A percentile compares a stretch with the other conserved stretches of the same genome.
phyloP scores from a whole-genome alignment of 179 eudicot genomes.

The Beta macrorhiza region DNA sequence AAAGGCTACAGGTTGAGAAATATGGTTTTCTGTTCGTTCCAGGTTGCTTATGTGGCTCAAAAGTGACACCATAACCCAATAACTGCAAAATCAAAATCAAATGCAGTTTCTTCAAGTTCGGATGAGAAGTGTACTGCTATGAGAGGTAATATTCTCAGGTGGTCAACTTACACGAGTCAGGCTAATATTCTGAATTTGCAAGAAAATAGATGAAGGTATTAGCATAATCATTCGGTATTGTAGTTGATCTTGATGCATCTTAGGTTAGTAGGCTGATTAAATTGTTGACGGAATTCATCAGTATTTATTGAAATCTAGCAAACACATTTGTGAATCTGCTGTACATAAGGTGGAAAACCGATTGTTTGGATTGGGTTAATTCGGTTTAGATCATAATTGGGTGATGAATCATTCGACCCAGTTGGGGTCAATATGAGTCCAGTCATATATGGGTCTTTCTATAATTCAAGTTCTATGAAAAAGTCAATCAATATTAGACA shows the following conservation, averaged over 20 bases:
- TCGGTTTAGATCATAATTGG: too few species aligned
- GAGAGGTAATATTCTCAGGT: not conserved
- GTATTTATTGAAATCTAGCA: not conserved
- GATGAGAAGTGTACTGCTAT: not conserved
- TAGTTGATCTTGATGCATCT: not conserved
- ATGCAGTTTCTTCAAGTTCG: not conserved
- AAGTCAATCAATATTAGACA: too few species aligned
- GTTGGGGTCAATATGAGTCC: too few species aligned
- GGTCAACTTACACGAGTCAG: not conserved
- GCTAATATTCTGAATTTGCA: too few species aligned
- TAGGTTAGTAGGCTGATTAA: not conserved
- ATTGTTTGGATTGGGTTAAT: too few species aligned
- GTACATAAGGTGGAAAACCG: not conserved
- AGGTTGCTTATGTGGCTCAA: not conserved
- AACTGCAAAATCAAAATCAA: not conserved
- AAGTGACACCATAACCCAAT: not conserved
- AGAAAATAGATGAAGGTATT: not conserved
- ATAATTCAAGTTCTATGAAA: too few species aligned
- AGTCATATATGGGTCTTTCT: too few species aligned
- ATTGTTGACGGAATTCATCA: not conserved
- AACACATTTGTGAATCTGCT: not conserved
- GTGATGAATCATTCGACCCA: too few species aligned
- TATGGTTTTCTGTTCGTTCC: not conserved
- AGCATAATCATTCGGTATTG: not conserved
- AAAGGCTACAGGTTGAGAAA: not conserved